These are phyloP conservation scores for Cucumis sativus DNA, from an alignment of 306 rosid species.

Conservation along the genomic window Cucumber_9930_V3 NC_026656.2:6484001-6484500, in stretches of 20 bases:
- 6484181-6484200: slow-evolving; percentile 94
- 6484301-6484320: slow-evolving; percentile 87
- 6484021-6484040: background rate
- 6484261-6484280: slow-evolving; percentile 93
- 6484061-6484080: no score
- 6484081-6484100: no score
- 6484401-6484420: background rate
- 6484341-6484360: slow-evolving; percentile 95
- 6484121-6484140: background rate
- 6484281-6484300: slow-evolving; percentile 96
- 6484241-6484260: slow-evolving; percentile 93
- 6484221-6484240: slow-evolving; percentile 92
- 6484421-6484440: background rate
- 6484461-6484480: background rate
- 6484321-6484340: slow-evolving; percentile 81
- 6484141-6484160: background rate
- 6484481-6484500: no score
- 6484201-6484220: slow-evolving; percentile 93
- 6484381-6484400: slow-evolving; percentile 37
- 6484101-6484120: no score
- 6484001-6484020: background rate
- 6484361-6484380: slow-evolving; percentile 92
- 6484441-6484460: background rate
- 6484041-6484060: no score
- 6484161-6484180: slow-evolving; percentile 59